Evolutionary conservation across 176 grass and related monocot species (phyloP).

Genomic region (Thinopyrum elongatum): DNA sequence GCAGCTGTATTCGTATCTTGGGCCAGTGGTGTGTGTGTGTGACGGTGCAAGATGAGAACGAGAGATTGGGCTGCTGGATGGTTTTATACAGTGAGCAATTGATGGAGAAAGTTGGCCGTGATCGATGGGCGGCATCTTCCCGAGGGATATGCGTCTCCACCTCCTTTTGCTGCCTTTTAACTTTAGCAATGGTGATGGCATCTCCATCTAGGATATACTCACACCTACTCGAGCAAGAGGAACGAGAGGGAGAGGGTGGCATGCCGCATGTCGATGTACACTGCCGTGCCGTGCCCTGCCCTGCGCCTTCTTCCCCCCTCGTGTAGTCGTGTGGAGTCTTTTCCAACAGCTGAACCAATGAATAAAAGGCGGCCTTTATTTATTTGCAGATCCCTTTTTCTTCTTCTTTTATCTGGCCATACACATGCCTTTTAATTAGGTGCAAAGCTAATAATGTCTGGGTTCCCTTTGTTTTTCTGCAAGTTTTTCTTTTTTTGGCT

Average conservation of each 20-base stretch:
- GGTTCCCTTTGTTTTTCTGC: neutral
- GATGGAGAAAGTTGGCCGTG: neutral
- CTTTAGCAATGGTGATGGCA: constrained; percentile 24
- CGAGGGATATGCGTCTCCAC: constrained; percentile 41
- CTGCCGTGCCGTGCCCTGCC: neutral
- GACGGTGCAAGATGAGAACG: neutral
- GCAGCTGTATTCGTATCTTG: neutral
- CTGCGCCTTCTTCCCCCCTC: constrained; percentile 28
- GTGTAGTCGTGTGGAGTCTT: neutral
- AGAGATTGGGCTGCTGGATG: neutral
- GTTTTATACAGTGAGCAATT: neutral
- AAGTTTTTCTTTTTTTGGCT: neutral
- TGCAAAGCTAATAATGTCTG: neutral
- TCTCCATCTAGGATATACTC: constrained; percentile 51
- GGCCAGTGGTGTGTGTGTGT: neutral
- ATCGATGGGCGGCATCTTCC: constrained; percentile 35
- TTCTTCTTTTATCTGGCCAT: neutral
- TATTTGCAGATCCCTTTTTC: neutral
- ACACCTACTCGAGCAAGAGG: neutral
- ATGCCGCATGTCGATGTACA: neutral
- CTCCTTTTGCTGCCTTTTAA: constrained; percentile 24
- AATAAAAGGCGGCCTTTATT: constrained; percentile 21
- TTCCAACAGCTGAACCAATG: constrained; percentile 17
- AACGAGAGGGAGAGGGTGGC: neutral
- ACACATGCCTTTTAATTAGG: neutral